Evolutionary conservation across 768 basidiomycete species (phyloP), one percentile per base, ranked within the genome.

Genomic region (Lactifluus hygrophoroides): DNA sequence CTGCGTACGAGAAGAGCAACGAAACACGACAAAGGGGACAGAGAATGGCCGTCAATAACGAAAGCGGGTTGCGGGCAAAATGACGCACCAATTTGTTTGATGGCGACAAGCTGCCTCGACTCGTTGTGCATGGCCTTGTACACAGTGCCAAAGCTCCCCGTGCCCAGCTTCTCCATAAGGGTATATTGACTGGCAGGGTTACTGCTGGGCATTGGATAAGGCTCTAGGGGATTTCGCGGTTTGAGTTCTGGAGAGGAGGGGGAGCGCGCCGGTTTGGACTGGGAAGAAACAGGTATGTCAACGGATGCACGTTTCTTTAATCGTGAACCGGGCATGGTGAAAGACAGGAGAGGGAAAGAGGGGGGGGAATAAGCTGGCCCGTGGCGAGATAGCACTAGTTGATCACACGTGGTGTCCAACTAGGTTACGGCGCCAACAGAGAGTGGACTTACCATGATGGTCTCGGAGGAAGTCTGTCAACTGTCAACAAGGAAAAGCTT

Each of bases 51-150:
- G 13, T 44, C 27, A 51, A 11, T 6, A 8, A 42, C 34, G 47
- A 21, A 27, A n/a, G 0, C 16, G 2, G 8, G 5, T 2, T 47
- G 13, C 7, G 53, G 32, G n/a, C 14, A 16, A 10, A 5, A 40
- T 6, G 46, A 72, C 86, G 64, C 66, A 90, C 93, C 91, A 69
- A 99, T 98, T 72, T 97, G 94, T 73, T 99, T 99, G 68, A 99
- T 90, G 45, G 96, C 96, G 16, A 99, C 96, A 60, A 91, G 87
- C 74, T 95, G 87, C 70, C 90, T 87, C 11, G 92, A 90, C 61
- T 92, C 90, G 67, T 92, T 90, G 73, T 98, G 93, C 67, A 94
- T 86, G 9, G 92, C 95, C 76, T 96, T 97, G 83, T 93, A 99
- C 55, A 99, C 95, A 1, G 85, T 89, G 9, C 95, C 95, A 69